These are phyloP conservation scores for Zasmidium citrigriseum DNA, from an alignment of 2,329 filamentous ascomycete genomes.

Conservation along the genomic window DNA sequence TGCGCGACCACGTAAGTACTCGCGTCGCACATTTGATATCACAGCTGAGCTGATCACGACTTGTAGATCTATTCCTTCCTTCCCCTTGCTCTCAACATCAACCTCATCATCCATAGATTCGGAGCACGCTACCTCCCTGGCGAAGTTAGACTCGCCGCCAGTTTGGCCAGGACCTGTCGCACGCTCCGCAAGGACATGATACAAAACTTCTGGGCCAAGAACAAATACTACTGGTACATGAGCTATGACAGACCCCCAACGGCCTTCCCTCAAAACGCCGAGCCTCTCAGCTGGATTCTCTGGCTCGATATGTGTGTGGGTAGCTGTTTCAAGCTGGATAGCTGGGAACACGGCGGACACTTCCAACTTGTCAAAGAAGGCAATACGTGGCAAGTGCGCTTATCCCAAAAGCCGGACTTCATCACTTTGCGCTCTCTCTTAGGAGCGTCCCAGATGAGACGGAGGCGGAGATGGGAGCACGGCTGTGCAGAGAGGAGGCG, in stretches of 20 bases:
- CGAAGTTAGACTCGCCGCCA: not conserved
- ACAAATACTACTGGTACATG: not conserved
- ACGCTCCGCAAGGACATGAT: not conserved
- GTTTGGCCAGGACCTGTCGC: no score
- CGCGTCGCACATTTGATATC: no score
- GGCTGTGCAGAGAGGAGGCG: no score
- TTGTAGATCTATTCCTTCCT: not conserved
- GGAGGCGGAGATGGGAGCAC: not conserved
- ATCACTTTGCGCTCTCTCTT: not conserved
- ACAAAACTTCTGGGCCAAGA: not conserved
- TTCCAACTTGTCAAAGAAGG: no score
- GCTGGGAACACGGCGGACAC: not conserved
- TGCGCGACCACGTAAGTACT: not conserved
- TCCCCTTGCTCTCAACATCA: not conserved
- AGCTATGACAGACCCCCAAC: not conserved
- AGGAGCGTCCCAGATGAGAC: not conserved
- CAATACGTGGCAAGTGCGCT: no score
- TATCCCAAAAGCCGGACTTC: no score
- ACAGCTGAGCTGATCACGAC: not conserved
- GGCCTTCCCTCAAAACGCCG: no score
- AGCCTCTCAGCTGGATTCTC: no score
- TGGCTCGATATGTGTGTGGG: not conserved
- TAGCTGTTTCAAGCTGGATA: not conserved
- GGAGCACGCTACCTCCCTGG: no score
- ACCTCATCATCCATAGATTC: not conserved